Evolutionary conservation across 2,329 filamentous ascomycete species (phyloP), one percentile per base, ranked within the genome.

Genomic region (Sarocladium brachiariae): DNA sequence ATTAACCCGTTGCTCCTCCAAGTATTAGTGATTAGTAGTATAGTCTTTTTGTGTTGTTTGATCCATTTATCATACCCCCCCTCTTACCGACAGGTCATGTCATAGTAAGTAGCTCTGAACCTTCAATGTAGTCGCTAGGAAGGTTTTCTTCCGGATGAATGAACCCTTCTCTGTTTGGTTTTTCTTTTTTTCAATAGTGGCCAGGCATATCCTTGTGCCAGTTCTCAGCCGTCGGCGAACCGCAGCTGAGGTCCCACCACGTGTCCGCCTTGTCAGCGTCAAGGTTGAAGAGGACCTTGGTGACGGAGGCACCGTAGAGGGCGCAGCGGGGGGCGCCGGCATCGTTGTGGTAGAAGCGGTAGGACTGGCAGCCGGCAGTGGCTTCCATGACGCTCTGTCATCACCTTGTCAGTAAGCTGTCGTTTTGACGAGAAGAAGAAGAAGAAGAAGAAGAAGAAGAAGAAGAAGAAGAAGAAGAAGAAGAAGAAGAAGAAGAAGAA

Each of bases 161-260:
- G 27, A 39, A 19, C 35, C 35, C 35, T 16, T 13, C 35, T 7
- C 18, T 8, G n/a, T 39, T 7, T 16, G 16, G 18, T 19, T 4
- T 13, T 4, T 21, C 21, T 21, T 5, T 7, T 19, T 23, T 43
- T 27, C n/a, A 43, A 23, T 43, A 25, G 39, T 43, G 39, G 23
- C 19, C 27, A 3, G 38, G 16, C 34, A 34, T 48, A 39, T 19
- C 43, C 21, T 51, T 31, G 50, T 52, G 47, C 62, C 59, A 64
- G 46, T 53, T 50, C 34, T 58, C 41, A 14, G 55, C 54, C 13
- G 46, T 56, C n/a, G 67, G 67, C 19, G 65, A 62, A 16, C 66
- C 68, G 53, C 67, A 70, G 7, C 51, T 56, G 18, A 69, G 51
- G 51, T 70, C 68, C 49, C 61, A 69, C 67, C 67, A 70, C 38